A percentile compares a stretch with the other conserved stretches of the same genome.
Evolutionary conservation across 495 filamentous ascomycete species (phyloP).

Genomic region (Elaphomyces granulatus): DNA sequence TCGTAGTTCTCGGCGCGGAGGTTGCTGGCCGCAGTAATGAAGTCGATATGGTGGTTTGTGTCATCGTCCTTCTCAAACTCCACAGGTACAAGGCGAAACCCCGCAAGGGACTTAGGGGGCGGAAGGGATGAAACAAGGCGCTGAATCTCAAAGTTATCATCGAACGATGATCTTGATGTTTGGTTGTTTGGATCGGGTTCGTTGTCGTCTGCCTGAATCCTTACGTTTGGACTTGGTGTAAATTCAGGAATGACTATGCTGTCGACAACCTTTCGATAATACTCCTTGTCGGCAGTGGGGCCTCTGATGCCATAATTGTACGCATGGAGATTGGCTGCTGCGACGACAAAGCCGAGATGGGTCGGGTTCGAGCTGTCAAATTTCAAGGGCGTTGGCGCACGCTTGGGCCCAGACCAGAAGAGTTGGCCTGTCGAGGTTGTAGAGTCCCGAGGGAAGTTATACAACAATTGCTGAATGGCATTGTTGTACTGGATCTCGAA

Average conservation of each 20-base stretch:
- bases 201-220: constrained; percentile 92
- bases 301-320: constrained; percentile 94
- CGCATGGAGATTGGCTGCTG: constrained; percentile 83
- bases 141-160: constrained; percentile 59
- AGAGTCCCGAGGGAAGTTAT: constrained; percentile 95
- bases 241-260: constrained; percentile 97
- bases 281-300: constrained; percentile 48
- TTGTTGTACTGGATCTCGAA: constrained; percentile 98
- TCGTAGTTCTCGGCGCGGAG: constrained; percentile 95
- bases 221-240: constrained; percentile 77
- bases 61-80: constrained; percentile 99
- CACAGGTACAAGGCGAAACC: constrained; percentile 77
- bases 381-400: constrained; percentile 79
- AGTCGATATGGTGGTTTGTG: constrained; percentile 96
- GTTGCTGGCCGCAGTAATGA: constrained; percentile 96
- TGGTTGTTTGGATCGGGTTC: constrained; percentile 86
- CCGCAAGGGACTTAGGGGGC: constrained; percentile 60
- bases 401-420: constrained; percentile 99
- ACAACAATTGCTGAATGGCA: constrained; percentile 87
- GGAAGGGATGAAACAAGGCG: constrained; percentile 54
- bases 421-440: constrained; percentile 72
- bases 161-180: constrained; percentile 34
- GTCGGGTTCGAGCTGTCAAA: constrained; percentile 75
- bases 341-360: constrained; percentile 74
- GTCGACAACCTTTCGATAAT: constrained; percentile 65